A percentile compares a stretch with the other conserved stretches of the same genome.
phyloP scores from a whole-genome alignment of 768 basidiomycete species.

The Lentinula detonsa region DNA sequence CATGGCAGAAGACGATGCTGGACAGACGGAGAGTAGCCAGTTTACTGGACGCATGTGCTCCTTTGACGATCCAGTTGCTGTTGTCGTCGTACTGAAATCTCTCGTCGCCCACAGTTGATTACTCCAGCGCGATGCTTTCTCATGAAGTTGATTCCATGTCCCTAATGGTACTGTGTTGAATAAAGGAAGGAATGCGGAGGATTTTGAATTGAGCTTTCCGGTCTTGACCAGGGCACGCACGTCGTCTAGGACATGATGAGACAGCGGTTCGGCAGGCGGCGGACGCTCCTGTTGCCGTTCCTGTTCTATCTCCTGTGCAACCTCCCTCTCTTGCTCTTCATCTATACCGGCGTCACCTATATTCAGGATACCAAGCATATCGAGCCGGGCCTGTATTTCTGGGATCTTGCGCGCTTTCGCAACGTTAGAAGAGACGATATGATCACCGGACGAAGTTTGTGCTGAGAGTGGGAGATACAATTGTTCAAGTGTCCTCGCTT shows the following conservation, averaged over 20 bases:
- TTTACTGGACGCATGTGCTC: constrained; percentile 21
- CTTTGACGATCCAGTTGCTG: not conserved
- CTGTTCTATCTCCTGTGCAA: constrained; percentile 14
- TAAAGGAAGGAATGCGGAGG: not conserved
- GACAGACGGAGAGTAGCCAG: constrained; percentile 18
- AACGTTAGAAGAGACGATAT: not conserved
- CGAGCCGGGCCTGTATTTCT: constrained; percentile 7
- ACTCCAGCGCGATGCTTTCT: not conserved
- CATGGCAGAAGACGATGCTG: not conserved
- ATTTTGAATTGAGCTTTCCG: not conserved
- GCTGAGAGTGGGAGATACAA: constrained; percentile 13
- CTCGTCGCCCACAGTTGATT: constrained; percentile 7
- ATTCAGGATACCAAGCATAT: constrained; percentile 4
- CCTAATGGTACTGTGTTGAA: not conserved
- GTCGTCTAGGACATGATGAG: constrained; percentile 16
- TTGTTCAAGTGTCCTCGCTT: constrained; percentile 18
- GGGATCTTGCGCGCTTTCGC: not conserved
- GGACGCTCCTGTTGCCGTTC: constrained; percentile 16
- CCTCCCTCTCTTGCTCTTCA: constrained; percentile 20
- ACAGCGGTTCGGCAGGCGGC: constrained; percentile 7
- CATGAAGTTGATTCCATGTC: not conserved
- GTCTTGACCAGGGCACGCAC: constrained; percentile 13
- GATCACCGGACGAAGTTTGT: not conserved
- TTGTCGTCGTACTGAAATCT: constrained; percentile 7
- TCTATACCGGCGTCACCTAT: constrained; percentile 4